phyloP scores from a whole-genome alignment of 2,329 filamentous ascomycete species.

The Aspergillus phoenicis region DNA sequence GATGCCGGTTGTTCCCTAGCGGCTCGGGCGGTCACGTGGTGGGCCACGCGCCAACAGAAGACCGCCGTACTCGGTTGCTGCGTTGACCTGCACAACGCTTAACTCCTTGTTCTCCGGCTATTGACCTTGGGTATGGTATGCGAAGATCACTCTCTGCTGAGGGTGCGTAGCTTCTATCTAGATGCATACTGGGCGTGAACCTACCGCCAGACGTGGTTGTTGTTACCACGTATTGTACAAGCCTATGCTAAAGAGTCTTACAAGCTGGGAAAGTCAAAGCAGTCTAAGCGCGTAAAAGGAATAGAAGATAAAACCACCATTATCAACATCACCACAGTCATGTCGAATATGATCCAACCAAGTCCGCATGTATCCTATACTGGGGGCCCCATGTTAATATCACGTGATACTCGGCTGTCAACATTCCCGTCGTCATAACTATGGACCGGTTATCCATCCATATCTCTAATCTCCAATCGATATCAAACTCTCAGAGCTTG shows the following conservation, averaged over 20 bases:
- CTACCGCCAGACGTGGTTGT: background rate
- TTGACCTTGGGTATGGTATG: background rate
- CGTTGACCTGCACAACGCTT: background rate
- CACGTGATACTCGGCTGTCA: background rate
- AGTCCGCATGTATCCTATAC: background rate
- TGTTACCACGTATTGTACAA: background rate
- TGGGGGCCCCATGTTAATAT: background rate
- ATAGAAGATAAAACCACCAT: background rate
- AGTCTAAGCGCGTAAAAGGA: background rate
- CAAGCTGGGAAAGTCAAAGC: background rate
- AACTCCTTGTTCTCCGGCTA: background rate
- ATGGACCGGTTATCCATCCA: background rate
- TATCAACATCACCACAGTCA: too few relatives aligned
- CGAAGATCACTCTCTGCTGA: background rate
- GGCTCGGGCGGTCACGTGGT: conserved; percentile 34
- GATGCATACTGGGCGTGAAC: background rate
- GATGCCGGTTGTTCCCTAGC: conserved; percentile 45
- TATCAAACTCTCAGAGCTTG: background rate
- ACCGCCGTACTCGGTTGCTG: background rate
- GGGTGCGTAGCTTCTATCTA: background rate
- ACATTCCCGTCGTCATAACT: background rate
- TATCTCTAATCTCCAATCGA: background rate
- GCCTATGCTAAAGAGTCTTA: background rate
- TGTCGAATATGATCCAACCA: background rate
- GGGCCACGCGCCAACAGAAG: background rate